Percentiles rank a stretch among this genome's conserved stretches.
Evolutionary conservation across 2,329 filamentous ascomycete genomes (phyloP).

Genomic region (Incumbomyces delicatus): DNA sequence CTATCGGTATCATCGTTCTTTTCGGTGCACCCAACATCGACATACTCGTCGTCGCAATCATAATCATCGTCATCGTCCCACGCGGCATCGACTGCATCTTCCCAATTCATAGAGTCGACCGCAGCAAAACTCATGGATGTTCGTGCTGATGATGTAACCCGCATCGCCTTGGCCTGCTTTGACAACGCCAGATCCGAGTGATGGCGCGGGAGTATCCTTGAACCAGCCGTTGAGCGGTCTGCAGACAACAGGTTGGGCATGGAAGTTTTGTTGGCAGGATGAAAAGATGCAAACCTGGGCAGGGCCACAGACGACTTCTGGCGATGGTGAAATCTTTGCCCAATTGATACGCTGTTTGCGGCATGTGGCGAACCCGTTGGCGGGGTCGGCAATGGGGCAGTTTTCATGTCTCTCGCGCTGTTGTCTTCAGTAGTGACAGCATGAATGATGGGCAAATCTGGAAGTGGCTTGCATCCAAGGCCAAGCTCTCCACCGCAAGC

Average conservation of each 20-base stretch:
- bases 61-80: conserved; percentile 18
- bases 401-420: conserved; percentile 14
- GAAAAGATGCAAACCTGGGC: background rate
- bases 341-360: background rate
- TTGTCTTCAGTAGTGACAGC: conserved; percentile 20
- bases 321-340: background rate
- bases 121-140: conserved; percentile 13
- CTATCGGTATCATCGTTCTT: too few species aligned
- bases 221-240: background rate
- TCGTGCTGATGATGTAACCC: conserved; percentile 6
- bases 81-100: conserved; percentile 20
- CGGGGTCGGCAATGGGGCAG: conserved; percentile 12
- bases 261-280: background rate
- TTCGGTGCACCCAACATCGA: too few species aligned
- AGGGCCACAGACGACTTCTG: conserved; percentile 1
- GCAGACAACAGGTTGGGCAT: conserved; percentile 4
- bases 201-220: background rate
- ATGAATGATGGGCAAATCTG: conserved; percentile 16
- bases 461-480: conserved; percentile 13
- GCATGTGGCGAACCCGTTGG: background rate
- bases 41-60: conserved; percentile 2
- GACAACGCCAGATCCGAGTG: conserved; percentile 6
- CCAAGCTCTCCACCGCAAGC: background rate
- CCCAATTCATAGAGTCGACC: conserved; percentile 19
- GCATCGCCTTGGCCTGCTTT: background rate